A percentile compares a stretch with the other conserved stretches of the same genome.
Evolutionary conservation across 345 rosid genomes (phyloP).

Genomic region (Toxicodendron radicans): DNA sequence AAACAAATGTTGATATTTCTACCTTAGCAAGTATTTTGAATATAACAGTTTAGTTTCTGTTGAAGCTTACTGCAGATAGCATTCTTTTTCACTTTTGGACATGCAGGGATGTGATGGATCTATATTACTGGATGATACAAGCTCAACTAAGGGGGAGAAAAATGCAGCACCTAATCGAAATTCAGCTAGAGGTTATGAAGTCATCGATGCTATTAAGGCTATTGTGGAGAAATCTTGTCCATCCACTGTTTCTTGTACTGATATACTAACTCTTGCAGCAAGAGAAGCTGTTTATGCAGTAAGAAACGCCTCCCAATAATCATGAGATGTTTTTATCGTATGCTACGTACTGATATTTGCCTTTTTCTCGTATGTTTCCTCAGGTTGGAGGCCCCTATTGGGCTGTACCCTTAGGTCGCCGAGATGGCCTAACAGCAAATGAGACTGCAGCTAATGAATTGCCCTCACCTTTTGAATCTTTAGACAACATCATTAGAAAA

Average conservation of each 20-base stretch:
- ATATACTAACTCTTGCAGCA: conserved; percentile 58
- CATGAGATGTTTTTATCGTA: background rate
- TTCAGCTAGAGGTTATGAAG: conserved; percentile 62
- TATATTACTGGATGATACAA: conserved; percentile 50
- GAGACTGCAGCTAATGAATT: conserved; percentile 49
- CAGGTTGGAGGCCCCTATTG: conserved; percentile 59
- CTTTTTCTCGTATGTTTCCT: background rate
- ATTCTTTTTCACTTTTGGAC: background rate
- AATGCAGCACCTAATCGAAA: conserved; percentile 46
- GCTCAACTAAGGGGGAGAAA: conserved; percentile 45
- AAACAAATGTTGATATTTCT: background rate
- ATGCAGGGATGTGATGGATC: conserved; percentile 74
- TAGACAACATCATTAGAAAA: conserved; percentile 55
- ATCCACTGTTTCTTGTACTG: conserved; percentile 58
- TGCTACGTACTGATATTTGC: background rate
- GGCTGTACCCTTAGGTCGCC: conserved; percentile 58
- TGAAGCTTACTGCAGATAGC: conserved; percentile 2
- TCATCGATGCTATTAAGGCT: conserved; percentile 61
- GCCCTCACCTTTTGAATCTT: conserved; percentile 59
- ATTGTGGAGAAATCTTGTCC: conserved; percentile 64
- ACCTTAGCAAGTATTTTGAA: background rate
- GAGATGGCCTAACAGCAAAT: conserved; percentile 54
- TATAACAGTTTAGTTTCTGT: background rate
- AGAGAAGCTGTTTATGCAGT: conserved; percentile 57
- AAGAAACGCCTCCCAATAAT: conserved; percentile 7